Evolutionary conservation across 768 basidiomycete genomes (phyloP).

Genomic region (Leccinum aurantiacum): DNA sequence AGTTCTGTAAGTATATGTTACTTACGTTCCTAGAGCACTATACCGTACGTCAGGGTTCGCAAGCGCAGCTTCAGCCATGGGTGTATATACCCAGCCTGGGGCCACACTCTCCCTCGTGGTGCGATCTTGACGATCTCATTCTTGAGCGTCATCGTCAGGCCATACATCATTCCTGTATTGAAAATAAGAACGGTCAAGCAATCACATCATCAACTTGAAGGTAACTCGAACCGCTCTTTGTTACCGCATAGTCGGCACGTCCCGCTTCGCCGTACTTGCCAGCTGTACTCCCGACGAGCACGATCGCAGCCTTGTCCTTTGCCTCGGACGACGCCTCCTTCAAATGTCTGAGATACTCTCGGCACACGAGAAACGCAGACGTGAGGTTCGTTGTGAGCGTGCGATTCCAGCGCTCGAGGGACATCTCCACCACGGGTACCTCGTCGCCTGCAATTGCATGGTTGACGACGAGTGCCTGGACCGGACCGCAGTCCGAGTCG

Average conservation of each 20-base stretch:
- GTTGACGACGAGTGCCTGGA: slow-evolving; percentile 61
- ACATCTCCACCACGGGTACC: slow-evolving; percentile 54
- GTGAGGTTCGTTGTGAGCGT: slow-evolving; percentile 64
- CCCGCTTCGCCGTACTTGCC: slow-evolving; percentile 70
- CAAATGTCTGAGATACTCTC: slow-evolving; percentile 56
- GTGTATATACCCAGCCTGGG: slow-evolving; percentile 66
- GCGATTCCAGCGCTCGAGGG: slow-evolving; percentile 58
- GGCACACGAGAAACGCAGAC: slow-evolving; percentile 59
- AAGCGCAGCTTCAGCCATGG: slow-evolving; percentile 59
- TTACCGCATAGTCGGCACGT: slow-evolving; percentile 61
- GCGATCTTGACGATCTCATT: slow-evolving; percentile 78
- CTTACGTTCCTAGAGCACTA: slow-evolving; percentile 65
- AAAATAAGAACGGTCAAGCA: neutral
- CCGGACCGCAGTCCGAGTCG: slow-evolving; percentile 36
- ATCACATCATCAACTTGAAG: neutral
- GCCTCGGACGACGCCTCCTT: slow-evolving; percentile 34
- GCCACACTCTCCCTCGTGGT: slow-evolving; percentile 64
- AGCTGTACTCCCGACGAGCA: slow-evolving; percentile 66
- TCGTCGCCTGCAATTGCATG: slow-evolving; percentile 52
- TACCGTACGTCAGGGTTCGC: slow-evolving; percentile 54
- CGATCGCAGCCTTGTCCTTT: slow-evolving; percentile 55
- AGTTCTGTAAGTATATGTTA: neutral
- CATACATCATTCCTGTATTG: slow-evolving; percentile 67
- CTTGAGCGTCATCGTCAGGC: slow-evolving; percentile 62
- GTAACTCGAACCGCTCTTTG: slow-evolving; percentile 57